Evolutionary conservation across 2,329 filamentous ascomycete genomes (phyloP).

Genomic region (Fusarium pilosicola): DNA sequence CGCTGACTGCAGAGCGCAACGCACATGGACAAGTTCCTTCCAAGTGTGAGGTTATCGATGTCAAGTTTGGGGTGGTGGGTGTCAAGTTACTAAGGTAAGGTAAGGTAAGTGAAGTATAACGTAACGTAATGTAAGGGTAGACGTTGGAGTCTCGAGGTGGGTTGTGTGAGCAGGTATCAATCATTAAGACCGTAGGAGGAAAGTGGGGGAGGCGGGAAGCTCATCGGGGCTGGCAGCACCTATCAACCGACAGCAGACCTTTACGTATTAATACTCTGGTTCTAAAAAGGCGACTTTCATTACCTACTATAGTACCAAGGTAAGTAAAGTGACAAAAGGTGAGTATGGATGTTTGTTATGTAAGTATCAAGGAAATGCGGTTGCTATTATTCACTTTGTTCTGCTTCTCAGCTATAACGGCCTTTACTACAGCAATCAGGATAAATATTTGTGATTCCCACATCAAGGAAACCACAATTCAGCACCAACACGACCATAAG

Average conservation of each 20-base stretch:
- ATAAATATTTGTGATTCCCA: background rate
- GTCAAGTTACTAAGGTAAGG: background rate
- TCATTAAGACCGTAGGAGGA: slow-evolving; percentile 28
- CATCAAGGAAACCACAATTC: background rate
- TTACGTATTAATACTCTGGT: background rate
- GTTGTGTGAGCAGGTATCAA: slow-evolving; percentile 9
- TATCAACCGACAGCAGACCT: background rate
- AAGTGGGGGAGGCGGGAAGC: slow-evolving; percentile 28
- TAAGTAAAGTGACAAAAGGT: background rate
- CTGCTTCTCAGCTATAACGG: background rate
- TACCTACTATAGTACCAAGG: background rate
- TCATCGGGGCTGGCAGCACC: background rate
- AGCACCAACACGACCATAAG: background rate
- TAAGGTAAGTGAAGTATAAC: background rate
- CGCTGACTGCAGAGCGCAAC: slow-evolving; percentile 13
- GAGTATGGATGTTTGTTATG: background rate
- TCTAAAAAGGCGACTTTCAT: background rate
- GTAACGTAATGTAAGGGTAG: background rate
- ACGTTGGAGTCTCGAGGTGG: slow-evolving; percentile 27
- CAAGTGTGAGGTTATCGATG: background rate
- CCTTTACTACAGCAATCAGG: background rate
- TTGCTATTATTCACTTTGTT: background rate
- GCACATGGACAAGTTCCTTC: slow-evolving; percentile 26
- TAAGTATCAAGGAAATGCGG: background rate
- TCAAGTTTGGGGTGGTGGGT: background rate